Evolutionary conservation across 2,329 filamentous ascomycete species (phyloP).

Genomic region (Ascochyta lentis): DNA sequence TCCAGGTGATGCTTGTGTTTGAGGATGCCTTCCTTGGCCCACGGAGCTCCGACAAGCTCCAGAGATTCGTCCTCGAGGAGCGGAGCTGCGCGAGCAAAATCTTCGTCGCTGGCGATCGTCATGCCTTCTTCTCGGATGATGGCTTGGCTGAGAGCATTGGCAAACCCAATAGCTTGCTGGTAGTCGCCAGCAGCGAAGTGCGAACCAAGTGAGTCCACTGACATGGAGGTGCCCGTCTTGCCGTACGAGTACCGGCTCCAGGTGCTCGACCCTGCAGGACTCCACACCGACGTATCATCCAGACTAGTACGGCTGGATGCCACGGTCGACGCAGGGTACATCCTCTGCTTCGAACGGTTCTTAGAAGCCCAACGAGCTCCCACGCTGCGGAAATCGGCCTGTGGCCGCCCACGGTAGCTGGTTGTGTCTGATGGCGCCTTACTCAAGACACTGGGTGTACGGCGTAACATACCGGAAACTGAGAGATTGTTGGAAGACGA

Average conservation of each 20-base stretch:
- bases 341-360: slow-evolving; percentile 78
- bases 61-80: slow-evolving; percentile 91
- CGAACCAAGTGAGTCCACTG: slow-evolving; percentile 87
- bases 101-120: slow-evolving; percentile 61
- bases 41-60: slow-evolving; percentile 91
- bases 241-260: slow-evolving; percentile 95
- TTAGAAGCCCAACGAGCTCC: slow-evolving; percentile 83
- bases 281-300: slow-evolving; percentile 92
- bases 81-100: slow-evolving; percentile 65
- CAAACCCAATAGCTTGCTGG: slow-evolving; percentile 96
- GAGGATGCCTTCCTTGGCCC: slow-evolving; percentile 95
- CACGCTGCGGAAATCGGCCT: slow-evolving; percentile 66
- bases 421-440: slow-evolving; percentile 87
- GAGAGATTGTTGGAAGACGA: slow-evolving; percentile 67
- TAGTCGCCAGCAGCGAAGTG: slow-evolving; percentile 79
- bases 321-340: slow-evolving; percentile 79
- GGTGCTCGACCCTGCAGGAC: slow-evolving; percentile 86
- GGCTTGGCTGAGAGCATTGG: slow-evolving; percentile 93
- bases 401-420: slow-evolving; percentile 73
- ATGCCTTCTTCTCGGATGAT: slow-evolving; percentile 88
- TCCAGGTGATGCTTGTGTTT: slow-evolving; percentile 98
- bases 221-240: slow-evolving; percentile 89
- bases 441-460: slow-evolving; percentile 88
- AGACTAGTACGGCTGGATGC: slow-evolving; percentile 93
- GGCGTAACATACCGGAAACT: slow-evolving; percentile 75